A percentile compares a stretch with the other conserved stretches of the same genome.
Conservation (phyloP, 805 yeast species). For the Saccharomycopsis microspora region DNA sequence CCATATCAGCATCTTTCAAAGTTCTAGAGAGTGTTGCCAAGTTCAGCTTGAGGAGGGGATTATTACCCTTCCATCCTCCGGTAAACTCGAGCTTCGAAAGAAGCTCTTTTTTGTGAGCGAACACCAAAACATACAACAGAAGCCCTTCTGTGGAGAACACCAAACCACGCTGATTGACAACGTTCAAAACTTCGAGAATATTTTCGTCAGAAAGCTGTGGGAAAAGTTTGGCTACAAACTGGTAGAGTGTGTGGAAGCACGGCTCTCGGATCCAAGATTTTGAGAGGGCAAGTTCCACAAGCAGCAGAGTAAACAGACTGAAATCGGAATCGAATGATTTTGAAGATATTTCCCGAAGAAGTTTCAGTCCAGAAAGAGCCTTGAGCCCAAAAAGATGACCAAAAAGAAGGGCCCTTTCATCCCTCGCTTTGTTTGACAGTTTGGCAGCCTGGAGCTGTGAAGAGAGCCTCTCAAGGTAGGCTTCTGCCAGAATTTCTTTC, state of each 20-base stretch:
- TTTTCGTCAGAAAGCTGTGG: constrained; percentile 19
- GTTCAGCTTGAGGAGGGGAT: constrained; percentile 69
- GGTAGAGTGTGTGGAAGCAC: constrained; percentile 57
- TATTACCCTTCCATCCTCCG: constrained; percentile 51
- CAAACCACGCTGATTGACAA: constrained; percentile 41
- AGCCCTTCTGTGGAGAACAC: constrained; percentile 70
- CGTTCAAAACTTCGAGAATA: constrained; percentile 25
- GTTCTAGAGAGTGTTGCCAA: constrained; percentile 48
- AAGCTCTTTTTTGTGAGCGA: constrained; percentile 11
- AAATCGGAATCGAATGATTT: constrained; percentile 23
- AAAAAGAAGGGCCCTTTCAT: constrained; percentile 67
- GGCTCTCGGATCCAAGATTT: constrained; percentile 88
- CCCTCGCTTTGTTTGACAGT: constrained; percentile 59
- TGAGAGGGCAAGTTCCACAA: constrained; percentile 44
- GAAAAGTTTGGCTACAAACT: constrained; percentile 28
- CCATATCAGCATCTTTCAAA: constrained; percentile 43
- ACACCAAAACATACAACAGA: constrained; percentile 45
- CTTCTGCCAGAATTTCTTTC: constrained; percentile 25
- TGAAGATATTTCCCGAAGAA: constrained; percentile 21
- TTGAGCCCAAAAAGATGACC: constrained; percentile 83
- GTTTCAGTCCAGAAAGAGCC: constrained; percentile 47
- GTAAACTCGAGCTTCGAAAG: constrained; percentile 16
- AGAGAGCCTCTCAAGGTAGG: constrained; percentile 27
- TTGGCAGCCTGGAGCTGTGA: constrained; percentile 27
- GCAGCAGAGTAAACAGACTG: constrained; percentile 29